Evolutionary conservation across 352 stramenopile species (phyloP), one percentile per base, ranked within the genome.

Genomic region (Pythium plurisporium): DNA sequence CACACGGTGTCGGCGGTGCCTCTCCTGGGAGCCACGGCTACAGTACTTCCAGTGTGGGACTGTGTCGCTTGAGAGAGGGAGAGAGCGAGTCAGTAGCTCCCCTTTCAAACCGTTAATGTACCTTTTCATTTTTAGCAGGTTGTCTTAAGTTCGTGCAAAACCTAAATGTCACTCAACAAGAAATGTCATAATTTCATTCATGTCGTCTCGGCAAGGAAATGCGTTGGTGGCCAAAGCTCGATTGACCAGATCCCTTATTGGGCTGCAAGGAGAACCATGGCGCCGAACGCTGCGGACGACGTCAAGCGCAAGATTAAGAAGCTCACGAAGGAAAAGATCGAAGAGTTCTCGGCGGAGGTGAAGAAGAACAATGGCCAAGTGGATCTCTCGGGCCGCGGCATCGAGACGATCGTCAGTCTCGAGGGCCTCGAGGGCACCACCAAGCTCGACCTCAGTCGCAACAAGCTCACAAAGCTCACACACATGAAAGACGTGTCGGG

Each of bases 291-390:
- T 14, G 52, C 38, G 7, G 62, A 69, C 48, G 55, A 62, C 20
- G 55, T 19, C 31, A 91, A 90, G 69, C 69, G 59, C 64, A 79
- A 81, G 62, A 95, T 95, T 67, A 95, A 95, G 70, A 95, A 95
- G 78, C 72, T 95, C 41, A 95, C 85, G 38, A 70, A 73, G 43
- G 80, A 91, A 54, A 95, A 91, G 65, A 64, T 95, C 44, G 38
- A 65, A 43, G 57, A 89, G 57, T 76, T 78, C 59, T 46, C 63
- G 17, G 22, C 62, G 11, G 76, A 89, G 50, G 71, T 88, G 41
- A 37, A 61, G 46, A 79, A 73, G 57, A 61, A 44, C 33, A 69
- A 81, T 65, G 81, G 78, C 2, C 67, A 80, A 46, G 53, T 86
- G 33, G 72, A 91, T 55, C 75, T 95, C 34, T 76, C 79, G 8